phyloP scores from a whole-genome alignment of 108 stramenopile genomes.

The Discostella stelligeroides region DNA sequence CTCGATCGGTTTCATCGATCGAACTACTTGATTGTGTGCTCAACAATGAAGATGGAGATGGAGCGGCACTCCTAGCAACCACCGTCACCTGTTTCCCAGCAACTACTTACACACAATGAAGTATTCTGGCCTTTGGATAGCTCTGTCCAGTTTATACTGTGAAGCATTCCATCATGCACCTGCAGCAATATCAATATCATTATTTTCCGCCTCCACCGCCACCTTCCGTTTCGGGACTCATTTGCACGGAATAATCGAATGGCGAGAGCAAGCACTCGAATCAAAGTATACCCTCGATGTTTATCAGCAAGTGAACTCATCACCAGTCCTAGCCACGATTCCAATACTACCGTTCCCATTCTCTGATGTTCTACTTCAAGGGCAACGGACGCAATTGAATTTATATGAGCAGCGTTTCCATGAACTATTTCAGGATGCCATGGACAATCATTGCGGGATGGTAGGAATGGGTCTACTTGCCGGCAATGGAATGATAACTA shows the following conservation, averaged over 20 bases:
- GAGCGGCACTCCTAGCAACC: too few species aligned
- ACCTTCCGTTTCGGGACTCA: background rate
- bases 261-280: slow-evolving; percentile 40
- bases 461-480: slow-evolving; percentile 80
- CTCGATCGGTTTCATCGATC: too few species aligned
- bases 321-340: slow-evolving; percentile 21
- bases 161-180: slow-evolving; percentile 11
- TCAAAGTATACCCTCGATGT: slow-evolving; percentile 31
- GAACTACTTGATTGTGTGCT: too few species aligned
- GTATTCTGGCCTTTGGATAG: slow-evolving; percentile 1
- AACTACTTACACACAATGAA: too few species aligned
- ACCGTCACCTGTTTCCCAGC: too few species aligned
- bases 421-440: slow-evolving; percentile 63
- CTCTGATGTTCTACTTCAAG: slow-evolving; percentile 70
- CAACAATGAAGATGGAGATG: too few species aligned
- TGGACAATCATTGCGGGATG: slow-evolving; percentile 66
- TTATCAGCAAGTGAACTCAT: slow-evolving; percentile 3
- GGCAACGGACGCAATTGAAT: slow-evolving; percentile 74
- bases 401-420: slow-evolving; percentile 84
- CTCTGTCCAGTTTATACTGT: background rate
- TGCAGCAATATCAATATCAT: background rate
- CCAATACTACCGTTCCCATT: slow-evolving; percentile 80
- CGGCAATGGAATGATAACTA: slow-evolving; percentile 67
- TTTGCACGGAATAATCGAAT: slow-evolving; percentile 28
- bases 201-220: background rate